These are phyloP conservation scores for Pyricularia sp. DNA, from an alignment of 2,329 filamentous ascomycete genomes.

Conservation along the genomic window DNA sequence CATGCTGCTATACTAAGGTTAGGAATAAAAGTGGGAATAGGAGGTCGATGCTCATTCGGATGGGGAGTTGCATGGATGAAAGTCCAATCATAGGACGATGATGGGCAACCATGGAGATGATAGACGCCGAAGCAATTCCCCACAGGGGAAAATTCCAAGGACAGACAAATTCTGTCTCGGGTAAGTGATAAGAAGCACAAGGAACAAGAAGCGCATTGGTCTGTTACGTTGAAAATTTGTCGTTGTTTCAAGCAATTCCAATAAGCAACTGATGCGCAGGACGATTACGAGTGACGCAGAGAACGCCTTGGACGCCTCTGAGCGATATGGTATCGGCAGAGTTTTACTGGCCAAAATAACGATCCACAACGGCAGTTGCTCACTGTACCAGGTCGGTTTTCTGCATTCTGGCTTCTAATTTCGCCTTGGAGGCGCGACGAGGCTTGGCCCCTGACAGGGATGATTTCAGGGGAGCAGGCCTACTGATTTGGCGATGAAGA, in stretches of 20 bases:
- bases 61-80: neutral
- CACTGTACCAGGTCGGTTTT: no score
- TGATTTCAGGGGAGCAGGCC: neutral
- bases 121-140: neutral
- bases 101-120: neutral
- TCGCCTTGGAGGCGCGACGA: neutral
- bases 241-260: neutral
- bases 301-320: no score
- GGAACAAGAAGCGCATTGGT: neutral
- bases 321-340: neutral
- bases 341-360: neutral
- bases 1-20: neutral
- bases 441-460: neutral
- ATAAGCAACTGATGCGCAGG: neutral
- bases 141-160: neutral
- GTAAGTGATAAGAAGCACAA: neutral
- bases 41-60: neutral
- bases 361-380: neutral
- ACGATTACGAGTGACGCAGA: no score
- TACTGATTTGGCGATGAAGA: neutral
- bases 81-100: neutral
- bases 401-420: neutral
- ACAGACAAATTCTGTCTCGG: neutral
- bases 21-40: neutral
- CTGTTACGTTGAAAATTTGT: neutral